These are phyloP conservation scores for Gastrodia elata DNA, from an alignment of 106 monocot genomes.

Conservation along the genomic window DNA sequence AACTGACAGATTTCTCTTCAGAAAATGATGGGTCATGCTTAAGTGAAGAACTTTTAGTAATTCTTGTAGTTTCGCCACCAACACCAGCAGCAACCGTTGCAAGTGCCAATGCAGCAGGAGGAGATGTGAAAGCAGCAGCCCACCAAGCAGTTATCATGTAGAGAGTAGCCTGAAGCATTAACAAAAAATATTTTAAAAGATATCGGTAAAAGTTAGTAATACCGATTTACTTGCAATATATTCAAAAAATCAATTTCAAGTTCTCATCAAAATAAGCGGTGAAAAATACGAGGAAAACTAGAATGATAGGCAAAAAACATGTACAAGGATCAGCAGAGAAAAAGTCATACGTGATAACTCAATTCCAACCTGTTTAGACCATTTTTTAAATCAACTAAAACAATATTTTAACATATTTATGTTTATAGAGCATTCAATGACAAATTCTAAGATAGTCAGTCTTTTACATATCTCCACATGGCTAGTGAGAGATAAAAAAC, in stretches of 20 bases:
- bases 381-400: not conserved
- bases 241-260: not conserved
- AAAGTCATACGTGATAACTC: not conserved
- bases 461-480: not conserved
- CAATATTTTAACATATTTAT: not conserved
- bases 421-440: constrained; percentile 1
- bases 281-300: not conserved
- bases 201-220: not conserved
- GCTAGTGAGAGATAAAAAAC: not conserved
- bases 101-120: constrained; percentile 96
- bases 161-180: constrained; percentile 63
- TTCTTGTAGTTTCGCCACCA: constrained; percentile 67
- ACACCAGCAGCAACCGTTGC: constrained; percentile 99
- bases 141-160: constrained; percentile 85
- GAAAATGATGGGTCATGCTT: constrained; percentile 51
- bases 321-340: not conserved
- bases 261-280: not conserved
- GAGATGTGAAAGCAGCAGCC: constrained; percentile 99
- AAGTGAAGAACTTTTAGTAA: constrained; percentile 28
- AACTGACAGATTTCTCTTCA: constrained; percentile 47
- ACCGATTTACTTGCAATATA: not conserved
- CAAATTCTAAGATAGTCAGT: not conserved
- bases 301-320: not conserved
- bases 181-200: not conserved
- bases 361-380: not conserved